Percentiles rank a stretch among this genome's conserved stretches.
Evolutionary conservation across 2,329 filamentous ascomycete genomes (phyloP).

Genomic region (Alternaria panax): DNA sequence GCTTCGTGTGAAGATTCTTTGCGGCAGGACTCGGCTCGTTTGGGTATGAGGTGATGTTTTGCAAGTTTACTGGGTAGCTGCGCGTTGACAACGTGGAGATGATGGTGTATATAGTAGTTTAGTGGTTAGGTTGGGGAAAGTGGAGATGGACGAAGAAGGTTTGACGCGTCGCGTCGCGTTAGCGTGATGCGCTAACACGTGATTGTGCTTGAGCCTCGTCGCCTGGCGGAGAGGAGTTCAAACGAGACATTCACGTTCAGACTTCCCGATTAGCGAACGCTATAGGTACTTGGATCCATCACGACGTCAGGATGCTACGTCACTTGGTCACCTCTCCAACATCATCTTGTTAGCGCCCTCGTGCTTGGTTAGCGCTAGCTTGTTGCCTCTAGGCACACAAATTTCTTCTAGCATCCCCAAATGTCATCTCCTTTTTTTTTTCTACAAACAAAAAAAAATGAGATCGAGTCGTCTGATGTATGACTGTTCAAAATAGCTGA

Average conservation of each 20-base stretch:
- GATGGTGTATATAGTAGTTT: neutral
- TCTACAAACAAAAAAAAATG: neutral
- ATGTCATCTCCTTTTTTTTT: neutral
- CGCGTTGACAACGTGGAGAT: neutral
- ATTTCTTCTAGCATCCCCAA: neutral
- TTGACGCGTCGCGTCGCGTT: conserved; percentile 18
- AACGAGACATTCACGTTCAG: neutral
- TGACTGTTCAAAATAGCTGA: neutral
- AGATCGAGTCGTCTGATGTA: neutral
- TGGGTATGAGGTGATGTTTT: neutral
- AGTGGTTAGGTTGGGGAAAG: neutral
- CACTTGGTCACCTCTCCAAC: neutral
- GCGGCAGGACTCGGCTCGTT: neutral
- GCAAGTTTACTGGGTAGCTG: neutral
- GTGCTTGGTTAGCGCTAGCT: neutral
- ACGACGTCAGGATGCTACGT: neutral
- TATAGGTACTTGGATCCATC: neutral
- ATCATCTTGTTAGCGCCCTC: neutral
- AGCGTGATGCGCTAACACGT: conserved; percentile 19
- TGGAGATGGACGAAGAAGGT: conserved; percentile 2
- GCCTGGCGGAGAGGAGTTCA: neutral
- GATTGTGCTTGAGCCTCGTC: neutral
- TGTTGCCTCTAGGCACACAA: neutral
- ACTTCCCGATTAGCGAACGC: neutral
- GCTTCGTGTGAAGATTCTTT: neutral